These are phyloP conservation scores for Kuraishia cidri DNA, from an alignment of 805 yeast species.

Conservation along the genomic window DNA sequence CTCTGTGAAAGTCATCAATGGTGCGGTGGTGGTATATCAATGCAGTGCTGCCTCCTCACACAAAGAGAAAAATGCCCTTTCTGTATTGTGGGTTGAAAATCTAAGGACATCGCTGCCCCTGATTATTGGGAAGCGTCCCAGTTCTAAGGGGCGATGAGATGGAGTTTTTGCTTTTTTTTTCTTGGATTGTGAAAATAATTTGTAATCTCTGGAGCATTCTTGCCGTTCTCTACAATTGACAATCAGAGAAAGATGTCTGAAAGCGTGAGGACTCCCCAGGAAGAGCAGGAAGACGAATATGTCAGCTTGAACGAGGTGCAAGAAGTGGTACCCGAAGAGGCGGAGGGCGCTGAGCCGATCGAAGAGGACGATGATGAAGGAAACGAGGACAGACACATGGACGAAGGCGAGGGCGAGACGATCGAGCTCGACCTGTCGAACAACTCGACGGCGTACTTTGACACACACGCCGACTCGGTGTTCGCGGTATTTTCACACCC, in stretches of 20 bases:
- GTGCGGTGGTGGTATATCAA: too few relatives aligned
- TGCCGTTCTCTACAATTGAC: too few relatives aligned
- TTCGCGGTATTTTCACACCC: conserved; percentile 83
- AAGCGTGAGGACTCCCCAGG: too few relatives aligned
- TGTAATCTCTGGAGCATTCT: too few relatives aligned
- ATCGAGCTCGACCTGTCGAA: conserved; percentile 82
- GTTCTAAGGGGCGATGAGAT: background rate
- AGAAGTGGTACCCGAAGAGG: conserved; percentile 21
- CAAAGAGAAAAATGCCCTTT: too few relatives aligned
- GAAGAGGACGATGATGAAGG: conserved; percentile 37
- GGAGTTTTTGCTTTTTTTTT: background rate
- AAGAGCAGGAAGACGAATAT: conserved; percentile 16
- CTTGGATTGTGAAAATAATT: too few relatives aligned
- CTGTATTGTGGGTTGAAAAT: too few relatives aligned
- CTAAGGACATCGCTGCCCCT: too few relatives aligned
- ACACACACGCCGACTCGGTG: conserved; percentile 81
- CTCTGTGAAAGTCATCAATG: too few relatives aligned
- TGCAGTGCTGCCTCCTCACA: too few relatives aligned
- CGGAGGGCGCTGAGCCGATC: conserved; percentile 4
- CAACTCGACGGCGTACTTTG: conserved; percentile 86
- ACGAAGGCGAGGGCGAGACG: conserved; percentile 34
- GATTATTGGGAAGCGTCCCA: too few relatives aligned
- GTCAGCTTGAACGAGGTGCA: conserved; percentile 19
- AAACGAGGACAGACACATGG: conserved; percentile 24
- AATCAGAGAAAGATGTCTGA: too few relatives aligned